These are phyloP conservation scores for Nemania bipapillata DNA, from an alignment of 2,329 filamentous ascomycete genomes.

Conservation along the genomic window DNA sequence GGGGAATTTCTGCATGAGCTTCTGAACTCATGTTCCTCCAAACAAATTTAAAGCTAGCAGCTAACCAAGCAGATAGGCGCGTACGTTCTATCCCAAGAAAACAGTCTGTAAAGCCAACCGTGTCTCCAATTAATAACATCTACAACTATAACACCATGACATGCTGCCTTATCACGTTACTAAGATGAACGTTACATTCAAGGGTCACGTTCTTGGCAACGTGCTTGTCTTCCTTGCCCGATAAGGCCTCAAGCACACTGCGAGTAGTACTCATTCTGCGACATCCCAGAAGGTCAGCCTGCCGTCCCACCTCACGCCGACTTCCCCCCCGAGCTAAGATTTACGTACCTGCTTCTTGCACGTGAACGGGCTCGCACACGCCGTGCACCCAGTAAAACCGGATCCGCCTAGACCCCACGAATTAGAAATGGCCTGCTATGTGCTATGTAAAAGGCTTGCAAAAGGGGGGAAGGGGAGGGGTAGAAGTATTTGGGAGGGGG, in stretches of 20 bases:
- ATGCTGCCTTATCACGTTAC: neutral
- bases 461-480: too few species aligned
- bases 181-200: neutral
- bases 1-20: neutral
- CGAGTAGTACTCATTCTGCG: constrained; percentile 32
- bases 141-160: neutral
- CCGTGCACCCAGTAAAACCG: constrained; percentile 40
- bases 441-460: too few species aligned
- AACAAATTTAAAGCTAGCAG: neutral
- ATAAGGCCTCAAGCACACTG: constrained; percentile 15
- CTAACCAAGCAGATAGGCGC: neutral
- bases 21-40: neutral
- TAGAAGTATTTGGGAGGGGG: neutral
- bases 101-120: neutral
- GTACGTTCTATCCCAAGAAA: neutral
- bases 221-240: neutral
- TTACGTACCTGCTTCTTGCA: constrained; percentile 41
- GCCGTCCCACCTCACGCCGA: neutral
- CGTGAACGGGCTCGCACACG: constrained; percentile 37
- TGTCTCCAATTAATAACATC: neutral
- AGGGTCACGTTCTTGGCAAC: neutral
- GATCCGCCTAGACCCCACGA: constrained; percentile 27
- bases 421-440: constrained; percentile 3
- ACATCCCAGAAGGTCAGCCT: neutral
- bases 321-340: neutral